These are phyloP conservation scores for Hemileia vastatrix DNA, from an alignment of 1,284 basidiomycete genomes.

Conservation along the genomic window DNA sequence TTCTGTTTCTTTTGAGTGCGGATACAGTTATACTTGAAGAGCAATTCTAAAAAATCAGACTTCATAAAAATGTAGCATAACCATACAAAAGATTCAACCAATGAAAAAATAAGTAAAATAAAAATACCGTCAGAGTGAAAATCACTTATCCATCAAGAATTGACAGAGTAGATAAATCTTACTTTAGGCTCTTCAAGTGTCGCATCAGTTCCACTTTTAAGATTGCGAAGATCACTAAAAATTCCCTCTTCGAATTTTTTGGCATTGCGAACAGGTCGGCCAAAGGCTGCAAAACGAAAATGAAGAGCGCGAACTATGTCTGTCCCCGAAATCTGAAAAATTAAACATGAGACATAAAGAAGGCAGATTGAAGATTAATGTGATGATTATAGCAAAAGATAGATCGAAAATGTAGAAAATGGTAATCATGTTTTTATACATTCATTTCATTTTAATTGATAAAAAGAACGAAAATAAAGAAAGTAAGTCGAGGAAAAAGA, in stretches of 20 bases:
- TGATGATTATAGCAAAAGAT: not conserved
- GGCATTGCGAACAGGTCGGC: slow-evolving; percentile 61
- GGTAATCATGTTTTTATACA: too few species aligned
- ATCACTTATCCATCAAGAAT: not conserved
- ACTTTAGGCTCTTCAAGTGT: slow-evolving; percentile 87
- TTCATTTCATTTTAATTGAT: too few species aligned
- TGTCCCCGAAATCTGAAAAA: slow-evolving; percentile 14
- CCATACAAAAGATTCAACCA: too few species aligned
- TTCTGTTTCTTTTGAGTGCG: slow-evolving; percentile 93
- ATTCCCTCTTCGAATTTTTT: slow-evolving; percentile 90
- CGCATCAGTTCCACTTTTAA: slow-evolving; percentile 81
- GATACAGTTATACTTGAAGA: slow-evolving; percentile 90
- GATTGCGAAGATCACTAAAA: slow-evolving; percentile 76
- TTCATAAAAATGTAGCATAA: too few species aligned
- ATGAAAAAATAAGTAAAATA: slow-evolving; percentile 6
- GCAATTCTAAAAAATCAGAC: slow-evolving; percentile 80
- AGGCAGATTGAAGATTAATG: not conserved
- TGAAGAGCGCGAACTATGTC: slow-evolving; percentile 63
- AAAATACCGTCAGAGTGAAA: not conserved
- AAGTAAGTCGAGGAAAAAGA: not conserved
- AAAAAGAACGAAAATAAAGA: not conserved
- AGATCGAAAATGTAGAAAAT: not conserved
- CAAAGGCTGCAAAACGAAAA: slow-evolving; percentile 82
- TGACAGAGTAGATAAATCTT: slow-evolving; percentile 24
- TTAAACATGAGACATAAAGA: not conserved